phyloP scores from a whole-genome alignment of 768 basidiomycete genomes.

The Hygrocybe punicea region DNA sequence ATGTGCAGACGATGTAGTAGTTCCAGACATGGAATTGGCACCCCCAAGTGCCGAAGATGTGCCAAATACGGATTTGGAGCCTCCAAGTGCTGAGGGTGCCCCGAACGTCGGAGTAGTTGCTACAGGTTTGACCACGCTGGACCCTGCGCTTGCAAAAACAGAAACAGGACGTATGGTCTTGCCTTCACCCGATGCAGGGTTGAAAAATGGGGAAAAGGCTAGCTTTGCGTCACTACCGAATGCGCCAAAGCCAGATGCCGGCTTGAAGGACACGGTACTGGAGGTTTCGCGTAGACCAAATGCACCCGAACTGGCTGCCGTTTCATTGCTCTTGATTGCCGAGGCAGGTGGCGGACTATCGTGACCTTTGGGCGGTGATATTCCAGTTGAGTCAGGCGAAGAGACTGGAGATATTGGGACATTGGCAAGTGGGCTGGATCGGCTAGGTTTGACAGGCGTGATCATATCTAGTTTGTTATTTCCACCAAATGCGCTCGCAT shows the following conservation, averaged over 20 bases:
- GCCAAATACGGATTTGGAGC: conserved; percentile 9
- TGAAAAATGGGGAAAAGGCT: conserved; percentile 54
- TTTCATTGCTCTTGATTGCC: background rate
- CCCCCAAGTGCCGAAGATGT: background rate
- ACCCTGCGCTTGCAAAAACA: conserved; percentile 30
- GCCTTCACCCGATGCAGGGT: conserved; percentile 13
- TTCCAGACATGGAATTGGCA: background rate
- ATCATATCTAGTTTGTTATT: too few species aligned
- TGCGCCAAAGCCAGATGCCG: conserved; percentile 45
- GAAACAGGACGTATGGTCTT: conserved; percentile 35
- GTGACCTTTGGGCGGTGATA: background rate
- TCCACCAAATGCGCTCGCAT: background rate
- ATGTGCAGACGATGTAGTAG: background rate
- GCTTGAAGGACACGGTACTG: conserved; percentile 31
- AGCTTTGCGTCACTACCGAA: conserved; percentile 43
- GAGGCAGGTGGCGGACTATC: background rate
- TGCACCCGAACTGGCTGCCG: background rate
- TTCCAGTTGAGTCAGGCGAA: background rate
- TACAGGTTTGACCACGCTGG: conserved; percentile 16
- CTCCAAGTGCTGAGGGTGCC: conserved; percentile 32
- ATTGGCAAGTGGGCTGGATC: too few species aligned
- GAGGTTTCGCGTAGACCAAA: conserved; percentile 10
- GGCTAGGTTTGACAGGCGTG: too few species aligned
- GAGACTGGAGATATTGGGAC: too few species aligned
- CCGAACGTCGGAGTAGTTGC: conserved; percentile 37